phyloP scores from a whole-genome alignment of 2,329 filamentous ascomycete species.

The Colletotrichum tropicicola region DNA sequence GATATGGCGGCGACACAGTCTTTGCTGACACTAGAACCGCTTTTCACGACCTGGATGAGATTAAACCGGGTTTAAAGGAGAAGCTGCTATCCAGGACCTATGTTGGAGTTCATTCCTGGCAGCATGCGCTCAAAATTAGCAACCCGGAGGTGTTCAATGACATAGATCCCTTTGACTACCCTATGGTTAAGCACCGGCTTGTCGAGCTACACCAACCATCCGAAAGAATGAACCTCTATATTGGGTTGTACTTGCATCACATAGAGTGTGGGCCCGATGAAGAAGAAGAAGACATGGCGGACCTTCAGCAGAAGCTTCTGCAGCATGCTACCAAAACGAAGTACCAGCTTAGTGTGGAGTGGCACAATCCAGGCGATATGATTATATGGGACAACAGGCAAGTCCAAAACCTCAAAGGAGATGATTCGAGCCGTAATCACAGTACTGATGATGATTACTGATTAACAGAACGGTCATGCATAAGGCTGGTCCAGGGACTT shows the following conservation, averaged over 20 bases:
- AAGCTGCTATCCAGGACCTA: slow-evolving; percentile 49
- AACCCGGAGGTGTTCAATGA: slow-evolving; percentile 57
- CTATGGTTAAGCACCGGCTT: slow-evolving; percentile 55
- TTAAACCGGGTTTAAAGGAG: slow-evolving; percentile 35
- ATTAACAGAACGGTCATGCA: slow-evolving; percentile 54
- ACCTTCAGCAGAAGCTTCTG: slow-evolving; percentile 49
- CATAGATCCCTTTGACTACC: slow-evolving; percentile 47
- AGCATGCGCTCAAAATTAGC: slow-evolving; percentile 60
- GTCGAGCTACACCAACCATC: slow-evolving; percentile 60
- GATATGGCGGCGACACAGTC: slow-evolving; percentile 58
- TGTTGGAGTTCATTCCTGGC: slow-evolving; percentile 57
- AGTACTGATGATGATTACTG: background rate
- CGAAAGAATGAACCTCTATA: slow-evolving; percentile 60
- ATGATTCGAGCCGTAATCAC: background rate
- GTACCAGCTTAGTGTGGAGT: slow-evolving; percentile 54
- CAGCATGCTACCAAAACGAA: slow-evolving; percentile 56
- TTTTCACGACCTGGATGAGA: slow-evolving; percentile 52
- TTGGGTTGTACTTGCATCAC: slow-evolving; percentile 62
- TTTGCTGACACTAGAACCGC: slow-evolving; percentile 63
- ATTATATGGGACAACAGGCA: slow-evolving; percentile 69
- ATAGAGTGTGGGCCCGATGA: slow-evolving; percentile 48
- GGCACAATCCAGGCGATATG: slow-evolving; percentile 58
- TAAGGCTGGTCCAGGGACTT: slow-evolving; percentile 50
- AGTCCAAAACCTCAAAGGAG: background rate
- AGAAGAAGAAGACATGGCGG: slow-evolving; percentile 43